These are phyloP conservation scores for Passalora sequoiae DNA, from an alignment of 2,329 filamentous ascomycete genomes.

Conservation along the genomic window DNA sequence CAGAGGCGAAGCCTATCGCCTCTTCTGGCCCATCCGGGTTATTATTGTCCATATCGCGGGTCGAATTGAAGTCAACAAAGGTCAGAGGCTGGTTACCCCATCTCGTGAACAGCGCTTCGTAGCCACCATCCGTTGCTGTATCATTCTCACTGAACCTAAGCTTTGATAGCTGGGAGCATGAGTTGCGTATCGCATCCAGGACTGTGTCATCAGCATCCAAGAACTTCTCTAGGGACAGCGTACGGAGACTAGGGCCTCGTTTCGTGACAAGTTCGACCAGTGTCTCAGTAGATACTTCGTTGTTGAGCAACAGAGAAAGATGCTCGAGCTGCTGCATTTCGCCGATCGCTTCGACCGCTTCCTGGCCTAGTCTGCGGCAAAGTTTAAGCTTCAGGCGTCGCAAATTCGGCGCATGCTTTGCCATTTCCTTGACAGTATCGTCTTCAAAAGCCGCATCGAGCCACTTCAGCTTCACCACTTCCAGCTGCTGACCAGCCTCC, in stretches of 20 bases:
- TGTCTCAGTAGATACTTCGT: constrained; percentile 51
- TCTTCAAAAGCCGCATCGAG: constrained; percentile 79
- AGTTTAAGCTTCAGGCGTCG: constrained; percentile 72
- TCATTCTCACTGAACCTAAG: constrained; percentile 77
- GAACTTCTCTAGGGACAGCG: constrained; percentile 70
- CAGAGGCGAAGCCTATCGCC: constrained; percentile 65
- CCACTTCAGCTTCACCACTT: constrained; percentile 71
- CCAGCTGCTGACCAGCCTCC: constrained; percentile 60
- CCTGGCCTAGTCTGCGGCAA: constrained; percentile 67
- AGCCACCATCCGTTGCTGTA: constrained; percentile 68
- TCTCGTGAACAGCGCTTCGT: constrained; percentile 63
- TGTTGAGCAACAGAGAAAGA: constrained; percentile 65
- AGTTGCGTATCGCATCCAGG: constrained; percentile 63
- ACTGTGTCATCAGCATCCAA: constrained; percentile 62
- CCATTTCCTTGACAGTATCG: constrained; percentile 59
- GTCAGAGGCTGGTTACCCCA: constrained; percentile 71
- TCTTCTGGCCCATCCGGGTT: constrained; percentile 60
- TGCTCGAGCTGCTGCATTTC: constrained; percentile 62
- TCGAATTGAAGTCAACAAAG: constrained; percentile 70
- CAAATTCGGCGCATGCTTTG: constrained; percentile 61
- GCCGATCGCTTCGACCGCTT: constrained; percentile 61
- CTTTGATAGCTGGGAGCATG: constrained; percentile 65
- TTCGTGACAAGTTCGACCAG: constrained; percentile 58
- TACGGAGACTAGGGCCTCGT: constrained; percentile 64
- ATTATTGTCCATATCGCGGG: constrained; percentile 68